Conservation (phyloP, 495 filamentous ascomycete species). For the Hypomontagnella submonticulosa region DNA sequence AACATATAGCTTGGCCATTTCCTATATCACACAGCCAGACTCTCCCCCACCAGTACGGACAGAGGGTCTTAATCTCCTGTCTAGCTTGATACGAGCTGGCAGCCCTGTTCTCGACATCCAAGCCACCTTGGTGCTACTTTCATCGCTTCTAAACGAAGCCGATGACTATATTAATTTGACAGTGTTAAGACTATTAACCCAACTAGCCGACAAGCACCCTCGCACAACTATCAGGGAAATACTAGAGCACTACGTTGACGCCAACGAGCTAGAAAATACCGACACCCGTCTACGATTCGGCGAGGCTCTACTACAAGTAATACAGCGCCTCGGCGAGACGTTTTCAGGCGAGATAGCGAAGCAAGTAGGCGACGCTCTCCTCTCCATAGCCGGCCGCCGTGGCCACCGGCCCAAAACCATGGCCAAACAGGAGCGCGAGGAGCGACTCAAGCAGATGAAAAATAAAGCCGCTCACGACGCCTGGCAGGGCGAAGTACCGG, state of each 20-base stretch:
- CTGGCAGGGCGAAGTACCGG: constrained; percentile 63
- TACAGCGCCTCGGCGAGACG: constrained; percentile 71
- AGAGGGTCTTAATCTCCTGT: constrained; percentile 79
- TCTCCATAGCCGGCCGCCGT: constrained; percentile 74
- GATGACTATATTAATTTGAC: constrained; percentile 83
- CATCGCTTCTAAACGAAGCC: constrained; percentile 72
- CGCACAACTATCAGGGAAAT: constrained; percentile 72
- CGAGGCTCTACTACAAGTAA: constrained; percentile 75
- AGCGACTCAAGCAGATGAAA: constrained; percentile 56
- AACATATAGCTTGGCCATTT: constrained; percentile 75
- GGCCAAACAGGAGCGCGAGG: constrained; percentile 62
- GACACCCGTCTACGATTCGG: constrained; percentile 78
- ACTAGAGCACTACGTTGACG: constrained; percentile 75
- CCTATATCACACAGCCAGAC: constrained; percentile 73
- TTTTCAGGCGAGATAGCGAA: constrained; percentile 68
- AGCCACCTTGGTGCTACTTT: constrained; percentile 71
- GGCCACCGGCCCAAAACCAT: constrained; percentile 66
- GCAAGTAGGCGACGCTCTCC: constrained; percentile 68
- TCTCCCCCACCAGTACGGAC: constrained; percentile 79
- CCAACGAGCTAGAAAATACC: constrained; percentile 64
- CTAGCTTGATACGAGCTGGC: constrained; percentile 67
- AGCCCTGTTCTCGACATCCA: constrained; percentile 78
- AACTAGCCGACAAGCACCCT: constrained; percentile 72
- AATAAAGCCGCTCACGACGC: constrained; percentile 63
- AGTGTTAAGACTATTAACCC: constrained; percentile 73